Evolutionary conservation across 2,329 filamentous ascomycete species (phyloP), one percentile per base, ranked within the genome.

Genomic region (Calonectria hongkongensis): DNA sequence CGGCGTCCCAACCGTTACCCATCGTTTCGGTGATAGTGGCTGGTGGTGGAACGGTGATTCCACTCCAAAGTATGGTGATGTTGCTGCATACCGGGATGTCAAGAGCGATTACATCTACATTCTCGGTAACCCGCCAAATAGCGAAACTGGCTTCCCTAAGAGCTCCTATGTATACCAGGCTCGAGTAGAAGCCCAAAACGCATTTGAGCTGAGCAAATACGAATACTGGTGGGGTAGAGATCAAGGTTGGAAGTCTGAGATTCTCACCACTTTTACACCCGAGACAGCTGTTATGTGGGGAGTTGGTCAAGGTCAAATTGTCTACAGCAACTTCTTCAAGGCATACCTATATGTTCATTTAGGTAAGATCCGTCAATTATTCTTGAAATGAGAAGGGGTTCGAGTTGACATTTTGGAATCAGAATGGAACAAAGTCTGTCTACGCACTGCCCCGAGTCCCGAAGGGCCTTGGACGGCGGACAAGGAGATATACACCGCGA

Each of bases 161-260:
- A 75, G 74, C 2, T 66, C 71, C 6, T 85, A 85, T 56, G 78
- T 83, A 13, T 86, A 86, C 65, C 79, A 85, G 70, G 80, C 81
- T 1, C 81, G 85, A 4, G 84, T 86, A 2, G 78, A 77, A 25
- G 82, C 82, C 0, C 33, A 66, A 1, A 78, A 84, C 10, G 83
- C 83, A 0, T 86, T 86, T 36, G 81, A 86, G 10, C 70, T 85
- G 8, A 62, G 47, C 15, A 81, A 79, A 60, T 86, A 86, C 47
- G 79, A 86, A 74, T 86, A 86, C 68, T 86, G 82, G 82, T 86
- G 84, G 84, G 85, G 85, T 0, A 77, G 78, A 2, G 72, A 80
- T 15, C 75, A 79, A 21, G 83, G 84, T 2, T 86, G 85, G 85
- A 85, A 79, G 73, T 69, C 66, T 0, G 78, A 82, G 18, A 74